A percentile compares a stretch with the other conserved stretches of the same genome.
phyloP scores from a whole-genome alignment of 441 rosid species.

The Brassica balearica region DNA sequence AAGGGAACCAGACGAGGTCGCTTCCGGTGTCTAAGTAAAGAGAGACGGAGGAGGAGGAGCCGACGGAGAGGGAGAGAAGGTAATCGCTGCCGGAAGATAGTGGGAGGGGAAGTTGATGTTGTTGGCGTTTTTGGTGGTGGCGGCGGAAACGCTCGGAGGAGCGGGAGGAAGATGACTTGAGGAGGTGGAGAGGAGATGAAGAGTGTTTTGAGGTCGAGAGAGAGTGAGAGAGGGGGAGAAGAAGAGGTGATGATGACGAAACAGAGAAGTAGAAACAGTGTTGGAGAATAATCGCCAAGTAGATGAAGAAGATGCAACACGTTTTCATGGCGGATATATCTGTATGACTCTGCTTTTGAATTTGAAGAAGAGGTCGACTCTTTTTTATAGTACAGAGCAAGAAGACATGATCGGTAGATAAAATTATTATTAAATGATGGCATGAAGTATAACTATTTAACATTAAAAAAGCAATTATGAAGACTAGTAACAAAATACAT shows the following conservation, averaged over 20 bases:
- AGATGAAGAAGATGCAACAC: constrained; percentile 41
- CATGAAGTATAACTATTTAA: not conserved
- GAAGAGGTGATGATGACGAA: constrained; percentile 43
- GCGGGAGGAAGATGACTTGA: constrained; percentile 68
- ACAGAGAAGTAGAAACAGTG: constrained; percentile 34
- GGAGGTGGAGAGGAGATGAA: constrained; percentile 74
- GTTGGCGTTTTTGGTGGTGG: constrained; percentile 44
- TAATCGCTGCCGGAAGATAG: constrained; percentile 88
- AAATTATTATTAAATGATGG: not conserved
- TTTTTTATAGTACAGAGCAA: constrained; percentile 29
- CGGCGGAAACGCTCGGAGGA: constrained; percentile 76
- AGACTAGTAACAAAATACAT: not conserved
- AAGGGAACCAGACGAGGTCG: constrained; percentile 97
- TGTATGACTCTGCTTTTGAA: constrained; percentile 30
- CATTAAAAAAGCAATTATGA: constrained; percentile 3
- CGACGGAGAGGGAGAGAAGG: constrained; percentile 75
- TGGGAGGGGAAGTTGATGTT: constrained; percentile 67
- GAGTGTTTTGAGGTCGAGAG: constrained; percentile 61
- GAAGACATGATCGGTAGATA: constrained; percentile 3
- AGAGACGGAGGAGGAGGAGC: constrained; percentile 62
- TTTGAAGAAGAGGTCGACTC: constrained; percentile 17
- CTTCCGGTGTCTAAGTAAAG: constrained; percentile 96
- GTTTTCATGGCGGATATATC: constrained; percentile 35
- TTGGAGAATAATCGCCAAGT: constrained; percentile 38
- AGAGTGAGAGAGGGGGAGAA: constrained; percentile 70